A percentile compares a stretch with the other conserved stretches of the same genome.
Evolutionary conservation across 2,329 filamentous ascomycete genomes (phyloP).

Genomic region (Fusarium irregulare): DNA sequence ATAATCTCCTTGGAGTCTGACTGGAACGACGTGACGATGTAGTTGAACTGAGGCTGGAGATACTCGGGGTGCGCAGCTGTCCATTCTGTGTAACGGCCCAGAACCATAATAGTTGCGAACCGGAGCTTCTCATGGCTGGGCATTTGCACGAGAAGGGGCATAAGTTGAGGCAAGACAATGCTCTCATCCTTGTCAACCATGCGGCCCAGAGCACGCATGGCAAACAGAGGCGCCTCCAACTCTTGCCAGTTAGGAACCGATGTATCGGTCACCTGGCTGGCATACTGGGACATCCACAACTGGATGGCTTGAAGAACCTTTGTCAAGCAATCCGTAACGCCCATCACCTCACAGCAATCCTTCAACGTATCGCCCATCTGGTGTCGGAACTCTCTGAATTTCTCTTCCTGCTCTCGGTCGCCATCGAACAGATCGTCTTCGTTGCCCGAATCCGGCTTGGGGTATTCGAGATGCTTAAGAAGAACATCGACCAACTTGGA

Average conservation of each 20-base stretch:
- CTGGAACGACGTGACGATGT: conserved; percentile 93
- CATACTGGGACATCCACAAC: conserved; percentile 87
- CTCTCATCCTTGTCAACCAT: conserved; percentile 94
- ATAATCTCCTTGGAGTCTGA: conserved; percentile 91
- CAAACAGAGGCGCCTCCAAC: conserved; percentile 93
- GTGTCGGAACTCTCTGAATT: conserved; percentile 95
- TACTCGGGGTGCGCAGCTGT: conserved; percentile 94
- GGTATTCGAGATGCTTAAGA: conserved; percentile 90
- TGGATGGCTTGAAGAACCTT: conserved; percentile 91
- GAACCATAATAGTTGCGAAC: conserved; percentile 97
- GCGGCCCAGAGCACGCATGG: conserved; percentile 93
- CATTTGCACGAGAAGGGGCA: conserved; percentile 93
- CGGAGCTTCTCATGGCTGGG: conserved; percentile 97
- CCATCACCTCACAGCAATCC: conserved; percentile 96
- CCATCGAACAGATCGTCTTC: conserved; percentile 92
- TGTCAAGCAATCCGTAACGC: conserved; percentile 87
- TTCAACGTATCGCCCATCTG: conserved; percentile 98
- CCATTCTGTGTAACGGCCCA: conserved; percentile 98
- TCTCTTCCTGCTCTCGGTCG: conserved; percentile 94
- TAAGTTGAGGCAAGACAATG: conserved; percentile 88
- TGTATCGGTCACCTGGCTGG: conserved; percentile 75
- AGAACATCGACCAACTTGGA: conserved; percentile 92
- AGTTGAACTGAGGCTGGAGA: conserved; percentile 91
- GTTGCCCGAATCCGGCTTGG: conserved; percentile 76
- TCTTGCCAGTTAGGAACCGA: conserved; percentile 95